Evolutionary conservation across 1,139 yeast species (phyloP).

Genomic region (Hemisphaericaspora xylofermentans): DNA sequence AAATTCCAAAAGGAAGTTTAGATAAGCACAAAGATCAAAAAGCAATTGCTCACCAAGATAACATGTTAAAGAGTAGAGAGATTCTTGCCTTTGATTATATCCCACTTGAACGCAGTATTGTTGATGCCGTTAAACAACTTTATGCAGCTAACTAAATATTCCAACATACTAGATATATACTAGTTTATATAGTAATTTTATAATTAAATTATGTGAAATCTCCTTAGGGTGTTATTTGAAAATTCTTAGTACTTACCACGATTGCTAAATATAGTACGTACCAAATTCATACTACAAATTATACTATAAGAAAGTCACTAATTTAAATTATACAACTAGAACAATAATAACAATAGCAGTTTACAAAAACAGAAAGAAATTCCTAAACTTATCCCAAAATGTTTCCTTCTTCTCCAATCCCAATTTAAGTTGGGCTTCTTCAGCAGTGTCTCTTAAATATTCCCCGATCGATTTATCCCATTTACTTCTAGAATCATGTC

Average conservation of each 20-base stretch:
- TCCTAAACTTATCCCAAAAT: constrained; percentile 12
- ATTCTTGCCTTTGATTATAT: constrained; percentile 39
- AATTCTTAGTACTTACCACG: too few relatives aligned
- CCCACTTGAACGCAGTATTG: constrained; percentile 33
- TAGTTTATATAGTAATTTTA: too few relatives aligned
- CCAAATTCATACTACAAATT: not conserved
- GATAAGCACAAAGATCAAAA: constrained; percentile 5
- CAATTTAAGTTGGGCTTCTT: constrained; percentile 17
- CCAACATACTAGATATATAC: not conserved
- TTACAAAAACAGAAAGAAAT: constrained; percentile 1
- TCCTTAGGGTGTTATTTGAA: too few relatives aligned
- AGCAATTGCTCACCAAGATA: constrained; percentile 10
- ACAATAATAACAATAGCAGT: not conserved
- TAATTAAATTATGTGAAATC: too few relatives aligned
- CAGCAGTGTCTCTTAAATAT: constrained; percentile 20
- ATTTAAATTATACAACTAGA: not conserved
- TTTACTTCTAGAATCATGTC: constrained; percentile 15
- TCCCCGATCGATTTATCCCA: constrained; percentile 28
- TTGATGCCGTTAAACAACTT: constrained; percentile 43
- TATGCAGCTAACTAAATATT: not conserved
- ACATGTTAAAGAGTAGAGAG: constrained; percentile 24
- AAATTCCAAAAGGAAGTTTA: constrained; percentile 26
- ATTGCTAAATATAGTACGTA: too few relatives aligned
- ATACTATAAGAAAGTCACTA: not conserved
- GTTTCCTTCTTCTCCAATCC: constrained; percentile 18